phyloP scores from a whole-genome alignment of 2,329 filamentous ascomycete genomes.

The Calonectria pseudoreteaudii region DNA sequence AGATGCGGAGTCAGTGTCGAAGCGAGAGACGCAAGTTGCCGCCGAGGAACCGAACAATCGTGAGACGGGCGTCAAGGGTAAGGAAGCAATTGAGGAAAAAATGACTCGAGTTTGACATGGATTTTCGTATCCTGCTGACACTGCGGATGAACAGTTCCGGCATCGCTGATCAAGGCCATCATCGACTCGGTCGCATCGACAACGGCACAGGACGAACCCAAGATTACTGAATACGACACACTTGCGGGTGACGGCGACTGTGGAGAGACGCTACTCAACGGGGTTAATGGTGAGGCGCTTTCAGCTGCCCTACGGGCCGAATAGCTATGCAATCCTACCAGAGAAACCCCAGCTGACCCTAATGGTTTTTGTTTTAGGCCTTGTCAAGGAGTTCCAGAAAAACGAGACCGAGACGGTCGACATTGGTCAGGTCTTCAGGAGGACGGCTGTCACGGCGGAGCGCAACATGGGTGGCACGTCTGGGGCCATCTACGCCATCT shows the following conservation, averaged over 20 bases:
- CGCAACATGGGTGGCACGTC: constrained; percentile 80
- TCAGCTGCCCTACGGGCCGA: neutral
- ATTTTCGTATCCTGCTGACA: neutral
- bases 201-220: constrained; percentile 54
- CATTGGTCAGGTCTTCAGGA: constrained; percentile 37
- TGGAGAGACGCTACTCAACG: constrained; percentile 46
- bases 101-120: neutral
- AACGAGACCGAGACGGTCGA: constrained; percentile 30
- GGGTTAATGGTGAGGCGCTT: constrained; percentile 32
- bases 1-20: constrained; percentile 29
- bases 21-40: constrained; percentile 18
- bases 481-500: constrained; percentile 82
- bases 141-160: constrained; percentile 24
- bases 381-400: constrained; percentile 38
- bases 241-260: constrained; percentile 51
- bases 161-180: constrained; percentile 32
- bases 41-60: constrained; percentile 14
- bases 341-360: constrained; percentile 5
- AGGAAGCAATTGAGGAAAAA: neutral
- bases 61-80: constrained; percentile 38
- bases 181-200: constrained; percentile 34
- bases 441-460: constrained; percentile 54
- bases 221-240: constrained; percentile 46
- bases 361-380: constrained; percentile 19
- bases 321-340: neutral